Base-by-base conservation (phyloP, 176 grass and related monocot species). In the Avena sativa region DNA sequence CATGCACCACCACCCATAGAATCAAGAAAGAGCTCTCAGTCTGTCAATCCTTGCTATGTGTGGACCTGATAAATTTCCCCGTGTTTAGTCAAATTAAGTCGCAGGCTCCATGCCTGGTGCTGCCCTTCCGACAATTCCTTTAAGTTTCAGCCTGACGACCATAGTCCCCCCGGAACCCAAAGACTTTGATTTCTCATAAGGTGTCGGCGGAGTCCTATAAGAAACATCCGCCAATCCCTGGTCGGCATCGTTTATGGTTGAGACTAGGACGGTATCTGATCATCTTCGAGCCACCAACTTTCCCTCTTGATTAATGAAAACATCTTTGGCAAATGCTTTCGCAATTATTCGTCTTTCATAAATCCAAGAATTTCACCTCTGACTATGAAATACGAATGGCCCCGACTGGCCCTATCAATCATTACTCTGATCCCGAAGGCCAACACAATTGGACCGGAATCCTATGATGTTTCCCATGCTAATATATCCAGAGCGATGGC, bases 161-260 rank as follows among this genome's bases (percentile, higher is more conserved):
- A 75, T 51, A 75, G 47, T 75, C 47, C 72, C 72, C 72, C 47
- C 6, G 52, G 73, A 88, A 95, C 88, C 88, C 88, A 95, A 95
- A 95, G 86, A 92, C 93, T 90, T 90, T 90, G 90, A 92, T 95
- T 95, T 92, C 90, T 91, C 90, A 95, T 92, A 95, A 92, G 90
- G 90, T 95, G 93, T 89, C 64, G 21, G 78, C 62, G 87, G 89
- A 86, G 92, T 94, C 92, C 90, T 88, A 80, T 86, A 81, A 92
- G 87, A 82, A 95, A 95, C 90, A 92, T 90, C 90, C 88, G 79
- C 74, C 82, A 82, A 93, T 93, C 88, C 91, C 86, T 83, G 80
- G 85, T 88, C 81, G 76, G 78, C 85, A 93, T 90, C 88, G 81
- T 88, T 93, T 93, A 90, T 93, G 91, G 91, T 93, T 93, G 81